Evolutionary conservation across 257 asterid species (phyloP).

Genomic region (Scutellaria baicalensis): DNA sequence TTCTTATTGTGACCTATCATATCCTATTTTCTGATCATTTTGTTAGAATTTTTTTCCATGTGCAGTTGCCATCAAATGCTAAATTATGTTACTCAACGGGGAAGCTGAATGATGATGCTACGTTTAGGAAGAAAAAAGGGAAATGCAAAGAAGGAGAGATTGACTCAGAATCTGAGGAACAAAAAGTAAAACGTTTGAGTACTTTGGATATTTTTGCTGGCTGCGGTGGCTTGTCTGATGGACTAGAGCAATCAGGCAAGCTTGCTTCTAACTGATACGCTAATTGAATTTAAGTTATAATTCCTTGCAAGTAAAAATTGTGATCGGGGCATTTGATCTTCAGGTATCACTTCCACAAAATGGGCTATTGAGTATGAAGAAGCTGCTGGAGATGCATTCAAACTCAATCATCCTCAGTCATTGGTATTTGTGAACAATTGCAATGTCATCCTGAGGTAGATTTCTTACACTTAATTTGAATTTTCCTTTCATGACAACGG

Average conservation of each 20-base stretch:
- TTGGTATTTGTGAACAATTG: slow-evolving; percentile 75
- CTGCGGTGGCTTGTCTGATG: slow-evolving; percentile 96
- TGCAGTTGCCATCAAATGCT: slow-evolving; percentile 67
- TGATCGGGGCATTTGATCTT: slow-evolving; percentile 11
- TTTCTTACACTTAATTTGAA: background rate
- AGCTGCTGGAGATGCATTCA: slow-evolving; percentile 92
- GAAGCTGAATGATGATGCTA: slow-evolving; percentile 31
- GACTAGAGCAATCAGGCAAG: slow-evolving; percentile 69
- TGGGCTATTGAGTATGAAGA: slow-evolving; percentile 99
- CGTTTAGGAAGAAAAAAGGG: slow-evolving; percentile 63
- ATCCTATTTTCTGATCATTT: slow-evolving; percentile 12
- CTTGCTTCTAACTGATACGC: slow-evolving; percentile 9
- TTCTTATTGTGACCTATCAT: background rate
- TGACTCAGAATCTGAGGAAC: slow-evolving; percentile 32
- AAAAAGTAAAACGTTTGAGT: slow-evolving; percentile 30
- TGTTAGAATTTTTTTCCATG: slow-evolving; percentile 15
- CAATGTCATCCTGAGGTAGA: slow-evolving; percentile 82
- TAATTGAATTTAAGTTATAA: background rate
- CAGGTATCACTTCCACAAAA: slow-evolving; percentile 66
- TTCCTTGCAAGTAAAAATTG: slow-evolving; percentile 2
- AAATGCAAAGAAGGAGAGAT: slow-evolving; percentile 76
- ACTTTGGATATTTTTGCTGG: slow-evolving; percentile 97
- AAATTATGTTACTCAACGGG: slow-evolving; percentile 49
- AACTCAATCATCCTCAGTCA: slow-evolving; percentile 80
- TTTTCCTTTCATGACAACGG: background rate